Evolutionary conservation across 1,139 yeast genomes (phyloP).

Genomic region (Candida dubliniensis): DNA sequence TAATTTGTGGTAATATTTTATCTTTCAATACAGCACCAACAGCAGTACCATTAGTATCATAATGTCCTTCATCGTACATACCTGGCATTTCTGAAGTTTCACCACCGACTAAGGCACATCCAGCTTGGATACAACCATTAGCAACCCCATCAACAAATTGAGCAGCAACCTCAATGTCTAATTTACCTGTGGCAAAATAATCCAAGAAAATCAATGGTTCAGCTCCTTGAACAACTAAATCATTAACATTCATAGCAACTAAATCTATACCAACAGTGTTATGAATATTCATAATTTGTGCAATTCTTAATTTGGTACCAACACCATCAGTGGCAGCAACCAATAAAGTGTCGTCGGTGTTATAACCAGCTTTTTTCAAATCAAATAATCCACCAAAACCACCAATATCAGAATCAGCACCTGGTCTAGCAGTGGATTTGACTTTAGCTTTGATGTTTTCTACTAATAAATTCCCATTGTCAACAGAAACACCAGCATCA

Average conservation of each 20-base stretch:
- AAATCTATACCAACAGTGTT: slow-evolving; percentile 97
- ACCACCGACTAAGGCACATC: slow-evolving; percentile 98
- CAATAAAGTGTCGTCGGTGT: slow-evolving; percentile 68
- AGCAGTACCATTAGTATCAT: slow-evolving; percentile 97
- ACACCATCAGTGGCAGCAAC: slow-evolving; percentile 99
- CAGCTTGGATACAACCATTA: slow-evolving; percentile 90
- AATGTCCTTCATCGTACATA: slow-evolving; percentile 91
- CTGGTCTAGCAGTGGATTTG: slow-evolving; percentile 91
- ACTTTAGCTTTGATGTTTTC: slow-evolving; percentile 89
- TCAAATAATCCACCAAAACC: slow-evolving; percentile 98
- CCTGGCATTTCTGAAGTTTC: slow-evolving; percentile 99
- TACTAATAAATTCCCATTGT: slow-evolving; percentile 86
- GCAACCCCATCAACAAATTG: slow-evolving; percentile 95
- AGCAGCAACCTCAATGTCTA: slow-evolving; percentile 81
- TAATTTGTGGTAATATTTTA: slow-evolving; percentile 68
- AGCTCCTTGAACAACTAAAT: slow-evolving; percentile 97
- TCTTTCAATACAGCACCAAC: slow-evolving; percentile 94
- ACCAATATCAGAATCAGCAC: slow-evolving; percentile 97
- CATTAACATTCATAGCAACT: slow-evolving; percentile 98
- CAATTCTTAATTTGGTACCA: slow-evolving; percentile 94
- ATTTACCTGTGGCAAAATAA: slow-evolving; percentile 92
- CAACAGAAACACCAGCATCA: slow-evolving; percentile 96
- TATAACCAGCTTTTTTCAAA: slow-evolving; percentile 83
- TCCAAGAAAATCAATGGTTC: slow-evolving; percentile 95
- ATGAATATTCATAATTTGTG: slow-evolving; percentile 85